Base-by-base conservation (phyloP, 1,139 yeast species). In the Ogataea hybrid region DNA sequence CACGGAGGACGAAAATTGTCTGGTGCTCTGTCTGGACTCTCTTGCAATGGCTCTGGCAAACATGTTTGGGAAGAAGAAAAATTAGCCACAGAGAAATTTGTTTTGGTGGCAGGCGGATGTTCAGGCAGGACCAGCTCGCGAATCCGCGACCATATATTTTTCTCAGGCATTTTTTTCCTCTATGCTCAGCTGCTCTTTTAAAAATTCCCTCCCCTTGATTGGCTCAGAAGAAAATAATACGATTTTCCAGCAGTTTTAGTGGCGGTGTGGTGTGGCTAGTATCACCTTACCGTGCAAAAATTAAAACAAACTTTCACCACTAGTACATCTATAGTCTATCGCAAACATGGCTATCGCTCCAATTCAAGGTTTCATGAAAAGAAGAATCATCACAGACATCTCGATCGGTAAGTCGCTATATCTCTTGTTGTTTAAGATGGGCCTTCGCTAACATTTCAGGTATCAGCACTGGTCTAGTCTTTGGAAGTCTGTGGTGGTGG, bases 301-400 rank as follows among this genome's bases (percentile, higher is more conserved):
- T 28, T 39, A 33, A 29, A 34, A 28, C 31, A 29, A 30, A 14
- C 33, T 39, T 33, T 22, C 21, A 33, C 23, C 27, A 25, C 16
- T 14, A 22, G 17, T 27, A 27, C 32, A 18, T 18, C 28, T 25
- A 18, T 27, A 27, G 32, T 32, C 31, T 29, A 33, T 17, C 32
- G 23, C 23, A 31, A 73, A 56, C 59, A 84, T 85, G 87, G 86
- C 95, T 62, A 78, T 89, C 63, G 88, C 95, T 63, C 96, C 96
- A 60, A 88, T 90, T 62, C 78, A 83, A 46, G 97, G 97, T 56
- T 72, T 85, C 54, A 77, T 90, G 53, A 86, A 79, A 72, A 87
- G 81, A 75, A 84, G 81, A 70, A 81, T 87, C 68, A 75, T 84
- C 64, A 77, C 85, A 56, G 97, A 92, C 63, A 79, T 90, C 67